Percentiles rank a stretch among this genome's conserved stretches.
Conservation (phyloP, 768 basidiomycete genomes). For the Gyrodon lividus region DNA sequence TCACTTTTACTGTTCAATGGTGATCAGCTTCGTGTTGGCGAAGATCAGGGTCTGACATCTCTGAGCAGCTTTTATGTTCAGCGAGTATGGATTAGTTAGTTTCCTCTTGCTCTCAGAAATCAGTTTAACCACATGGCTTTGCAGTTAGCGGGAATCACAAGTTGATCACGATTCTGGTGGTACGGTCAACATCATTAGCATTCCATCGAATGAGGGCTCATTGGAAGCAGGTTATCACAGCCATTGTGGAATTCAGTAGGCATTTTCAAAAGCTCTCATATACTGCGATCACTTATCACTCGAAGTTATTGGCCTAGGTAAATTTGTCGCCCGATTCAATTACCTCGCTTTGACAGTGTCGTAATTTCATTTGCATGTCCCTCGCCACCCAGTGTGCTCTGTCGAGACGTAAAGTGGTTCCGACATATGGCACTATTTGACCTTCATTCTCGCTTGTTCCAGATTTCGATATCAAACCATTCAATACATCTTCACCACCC, state of each 20-base stretch:
- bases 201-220: background rate
- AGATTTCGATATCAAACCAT: slow-evolving; percentile 1
- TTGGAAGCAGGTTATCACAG: background rate
- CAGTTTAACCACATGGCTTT: background rate
- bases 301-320: slow-evolving; percentile 8
- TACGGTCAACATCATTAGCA: background rate
- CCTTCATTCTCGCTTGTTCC: background rate
- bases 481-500: slow-evolving; percentile 5
- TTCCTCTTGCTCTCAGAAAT: background rate
- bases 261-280: background rate
- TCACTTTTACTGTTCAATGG: slow-evolving; percentile 6
- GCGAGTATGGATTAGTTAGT: slow-evolving; percentile 9
- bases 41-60: background rate
- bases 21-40: background rate
- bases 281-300: background rate
- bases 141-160: slow-evolving; percentile 6
- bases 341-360: background rate
- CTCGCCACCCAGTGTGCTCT: background rate
- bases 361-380: background rate
- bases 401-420: background rate
- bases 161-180: background rate
- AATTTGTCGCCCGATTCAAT: background rate
- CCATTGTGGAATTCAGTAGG: slow-evolving; percentile 1
- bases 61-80: slow-evolving; percentile 4
- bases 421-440: background rate